A percentile compares a stretch with the other conserved stretches of the same genome.
These are phyloP conservation scores for Nephelium lappaceum DNA, from an alignment of 345 rosid genomes.

Conservation along the genomic window DNA sequence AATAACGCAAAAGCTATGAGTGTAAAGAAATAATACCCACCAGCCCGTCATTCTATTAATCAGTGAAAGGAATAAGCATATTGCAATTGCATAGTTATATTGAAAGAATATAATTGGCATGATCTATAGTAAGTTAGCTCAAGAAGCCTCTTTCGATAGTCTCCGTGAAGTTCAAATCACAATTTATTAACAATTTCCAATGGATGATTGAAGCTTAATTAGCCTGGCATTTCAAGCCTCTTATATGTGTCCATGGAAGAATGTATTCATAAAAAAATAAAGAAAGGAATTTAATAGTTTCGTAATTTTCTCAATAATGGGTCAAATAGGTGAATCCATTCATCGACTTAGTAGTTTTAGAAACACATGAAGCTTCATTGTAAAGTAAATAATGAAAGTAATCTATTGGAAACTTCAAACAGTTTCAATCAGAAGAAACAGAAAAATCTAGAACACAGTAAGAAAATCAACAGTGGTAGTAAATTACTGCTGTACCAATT, in stretches of 20 bases:
- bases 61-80: not conserved
- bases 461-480: constrained; percentile 7
- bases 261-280: not conserved
- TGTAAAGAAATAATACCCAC: not conserved
- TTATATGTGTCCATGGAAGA: not conserved
- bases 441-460: not conserved
- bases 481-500: constrained; percentile 19
- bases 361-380: not conserved
- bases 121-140: not conserved
- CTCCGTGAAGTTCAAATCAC: not conserved
- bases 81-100: not conserved
- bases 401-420: not conserved
- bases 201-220: not conserved
- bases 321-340: not conserved
- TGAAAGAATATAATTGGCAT: not conserved
- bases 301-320: not conserved
- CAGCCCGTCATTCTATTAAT: not conserved
- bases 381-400: not conserved
- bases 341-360: not conserved
- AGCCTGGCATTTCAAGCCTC: constrained; percentile 6
- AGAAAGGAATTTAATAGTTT: not conserved
- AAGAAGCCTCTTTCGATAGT: not conserved
- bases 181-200: not conserved
- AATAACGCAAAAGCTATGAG: no score
- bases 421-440: not conserved